Conservation (phyloP, 495 filamentous ascomycete species). For the Trichoderma virens region DNA sequence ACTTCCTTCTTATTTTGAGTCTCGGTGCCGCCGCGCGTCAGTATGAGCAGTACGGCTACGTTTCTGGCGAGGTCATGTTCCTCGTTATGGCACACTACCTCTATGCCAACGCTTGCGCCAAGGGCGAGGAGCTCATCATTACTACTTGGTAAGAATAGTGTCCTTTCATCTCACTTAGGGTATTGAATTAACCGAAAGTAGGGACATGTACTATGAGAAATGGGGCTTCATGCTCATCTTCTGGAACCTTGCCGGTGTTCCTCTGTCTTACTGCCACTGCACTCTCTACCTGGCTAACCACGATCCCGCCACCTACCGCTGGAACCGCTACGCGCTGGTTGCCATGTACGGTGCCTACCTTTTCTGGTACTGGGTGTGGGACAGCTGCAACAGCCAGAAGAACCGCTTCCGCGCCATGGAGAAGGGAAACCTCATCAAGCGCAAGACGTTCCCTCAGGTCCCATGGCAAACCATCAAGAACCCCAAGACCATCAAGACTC, state of each 20-base stretch:
- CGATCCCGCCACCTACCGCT: slow-evolving; percentile 71
- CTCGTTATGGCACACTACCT: slow-evolving; percentile 88
- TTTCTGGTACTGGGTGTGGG: slow-evolving; percentile 88
- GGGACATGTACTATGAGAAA: slow-evolving; percentile 98
- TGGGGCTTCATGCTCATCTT: slow-evolving; percentile 99
- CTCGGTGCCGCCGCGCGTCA: slow-evolving; percentile 75
- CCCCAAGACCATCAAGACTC: slow-evolving; percentile 75
- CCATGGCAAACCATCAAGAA: slow-evolving; percentile 84
- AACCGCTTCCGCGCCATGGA: slow-evolving; percentile 83
- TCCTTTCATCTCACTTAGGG: too few species aligned
- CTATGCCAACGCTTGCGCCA: slow-evolving; percentile 93
- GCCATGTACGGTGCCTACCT: slow-evolving; percentile 67
- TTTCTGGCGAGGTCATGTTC: slow-evolving; percentile 83
- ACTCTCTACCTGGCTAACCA: slow-evolving; percentile 90
- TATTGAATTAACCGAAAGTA: not conserved
- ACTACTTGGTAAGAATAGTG: slow-evolving; percentile 61
- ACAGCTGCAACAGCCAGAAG: slow-evolving; percentile 88
- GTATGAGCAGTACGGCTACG: slow-evolving; percentile 84
- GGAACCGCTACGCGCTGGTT: slow-evolving; percentile 59
- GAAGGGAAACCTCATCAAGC: slow-evolving; percentile 60
- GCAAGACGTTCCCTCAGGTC: slow-evolving; percentile 87
- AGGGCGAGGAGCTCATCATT: slow-evolving; percentile 91
- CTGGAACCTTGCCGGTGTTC: slow-evolving; percentile 97
- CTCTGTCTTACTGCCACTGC: slow-evolving; percentile 94
- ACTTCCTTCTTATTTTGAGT: slow-evolving; percentile 75